Evolutionary conservation across 2,329 filamentous ascomycete species (phyloP), one percentile per base, ranked within the genome.

Genomic region (Dactylellina drechsleri): DNA sequence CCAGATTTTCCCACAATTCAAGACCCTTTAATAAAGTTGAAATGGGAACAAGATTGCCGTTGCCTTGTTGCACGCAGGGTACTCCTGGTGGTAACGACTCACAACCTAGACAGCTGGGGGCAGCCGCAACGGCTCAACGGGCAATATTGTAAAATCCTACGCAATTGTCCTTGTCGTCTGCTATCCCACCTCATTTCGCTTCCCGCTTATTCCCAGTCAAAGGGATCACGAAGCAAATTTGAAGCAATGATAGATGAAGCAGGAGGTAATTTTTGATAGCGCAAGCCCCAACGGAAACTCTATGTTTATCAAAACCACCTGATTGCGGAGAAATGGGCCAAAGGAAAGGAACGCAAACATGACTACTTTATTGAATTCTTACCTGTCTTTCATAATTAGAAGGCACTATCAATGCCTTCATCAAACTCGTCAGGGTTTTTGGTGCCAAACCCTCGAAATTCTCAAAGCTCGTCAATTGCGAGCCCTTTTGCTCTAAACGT

Each of bases 151-250:
- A n/a, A 23, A 10, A n/a, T 23, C 20, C 52, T 45, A 18, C 40
- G 45, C 53, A 47, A 58, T 26, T 16, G 64, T 60, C 64, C 71
- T 53, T 75, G 64, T 12, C 6, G 57, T 60, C 66, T 16, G 31
- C 56, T 45, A 75, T 75, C 71, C 71, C 57, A 67, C 54, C 59
- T 75, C 57, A 75, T 75, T 64, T 75, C 71, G 71, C 71, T 65
- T 75, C 49, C 20, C 36, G 15, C 10, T 56, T 36, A 36, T 52
- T 53, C 12, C 43, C 36, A n/a, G 50, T 43, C 60, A 43, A 66
- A n/a, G 36, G 31, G n/a, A n/a, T 18, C 54, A 43, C 65, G 43
- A 28, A 52, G 36, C 23, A 59, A 59, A 15, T 15, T 31, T 45
- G 43, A n/a, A 18, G 43, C 43, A 47, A 47, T 36, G 31, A 36